Evolutionary conservation across 352 stramenopile species (phyloP).

Genomic region (Peronosclerospora sorghi): DNA sequence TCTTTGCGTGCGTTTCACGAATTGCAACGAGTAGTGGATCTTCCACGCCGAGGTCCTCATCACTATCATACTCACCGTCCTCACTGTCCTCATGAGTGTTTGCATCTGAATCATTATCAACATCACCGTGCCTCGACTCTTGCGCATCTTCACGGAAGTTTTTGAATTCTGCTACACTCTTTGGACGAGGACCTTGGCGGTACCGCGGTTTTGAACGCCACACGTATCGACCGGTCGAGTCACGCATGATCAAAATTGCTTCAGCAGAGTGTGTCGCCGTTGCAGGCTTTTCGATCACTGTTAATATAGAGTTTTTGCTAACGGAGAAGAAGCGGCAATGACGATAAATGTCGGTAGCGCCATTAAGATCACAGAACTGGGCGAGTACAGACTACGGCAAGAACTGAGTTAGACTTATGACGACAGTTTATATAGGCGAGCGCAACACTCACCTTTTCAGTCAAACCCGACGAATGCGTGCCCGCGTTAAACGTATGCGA

Average conservation of each 20-base stretch:
- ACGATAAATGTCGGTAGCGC: constrained; percentile 25
- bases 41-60: constrained; percentile 14
- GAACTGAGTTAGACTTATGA: constrained; percentile 1
- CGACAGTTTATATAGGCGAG: neutral
- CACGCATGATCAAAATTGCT: constrained; percentile 68
- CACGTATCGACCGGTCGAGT: constrained; percentile 64
- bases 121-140: constrained; percentile 11
- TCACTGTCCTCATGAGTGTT: constrained; percentile 18
- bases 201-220: constrained; percentile 71
- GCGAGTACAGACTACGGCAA: constrained; percentile 33
- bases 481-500: constrained; percentile 37
- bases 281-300: constrained; percentile 64
- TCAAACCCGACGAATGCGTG: constrained; percentile 35
- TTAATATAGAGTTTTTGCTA: constrained; percentile 72
- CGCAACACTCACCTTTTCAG: constrained; percentile 39
- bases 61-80: constrained; percentile 22
- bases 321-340: constrained; percentile 76
- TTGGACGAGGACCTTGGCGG: constrained; percentile 36
- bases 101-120: constrained; percentile 12
- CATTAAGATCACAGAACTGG: constrained; percentile 43
- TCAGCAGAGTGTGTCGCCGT: constrained; percentile 31
- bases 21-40: constrained; percentile 63
- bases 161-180: constrained; percentile 50
- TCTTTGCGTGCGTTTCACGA: constrained; percentile 43
- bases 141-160: constrained; percentile 40